These are phyloP conservation scores for Tripterygium wilfordii DNA, from an alignment of 177 flowering plant species.

Conservation along the genomic window DNA sequence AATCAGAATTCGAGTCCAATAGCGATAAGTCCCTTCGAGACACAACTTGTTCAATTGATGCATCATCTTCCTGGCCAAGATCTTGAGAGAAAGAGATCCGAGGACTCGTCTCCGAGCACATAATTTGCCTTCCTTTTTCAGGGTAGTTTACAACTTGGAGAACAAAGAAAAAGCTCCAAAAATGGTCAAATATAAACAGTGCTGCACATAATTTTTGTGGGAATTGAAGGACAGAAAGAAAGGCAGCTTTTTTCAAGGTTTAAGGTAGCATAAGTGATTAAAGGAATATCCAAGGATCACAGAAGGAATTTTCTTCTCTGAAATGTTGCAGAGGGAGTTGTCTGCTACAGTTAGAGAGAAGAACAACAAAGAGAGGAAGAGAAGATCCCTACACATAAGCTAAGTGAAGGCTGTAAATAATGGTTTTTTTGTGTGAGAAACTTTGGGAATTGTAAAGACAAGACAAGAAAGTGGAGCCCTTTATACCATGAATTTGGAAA, in stretches of 20 bases:
- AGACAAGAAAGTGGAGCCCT: conserved; percentile 1
- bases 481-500: no score
- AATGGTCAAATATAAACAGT: neutral
- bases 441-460: neutral
- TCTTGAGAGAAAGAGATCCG: conserved; percentile 33
- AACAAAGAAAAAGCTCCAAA: neutral
- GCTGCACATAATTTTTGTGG: no score
- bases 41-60: neutral
- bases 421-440: neutral
- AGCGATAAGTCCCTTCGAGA: conserved; percentile 8
- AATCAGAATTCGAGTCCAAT: conserved; percentile 21
- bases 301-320: conserved; percentile 15
- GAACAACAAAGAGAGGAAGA: neutral
- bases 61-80: conserved; percentile 11
- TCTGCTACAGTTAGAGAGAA: neutral
- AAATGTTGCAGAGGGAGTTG: conserved; percentile 8
- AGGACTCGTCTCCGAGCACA: conserved; percentile 35
- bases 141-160: neutral
- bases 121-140: neutral
- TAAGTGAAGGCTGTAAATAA: no score
- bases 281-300: neutral
- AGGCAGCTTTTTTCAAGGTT: neutral
- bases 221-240: neutral
- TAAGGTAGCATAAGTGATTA: conserved; percentile 1
- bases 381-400: no score